These are phyloP conservation scores for Lophiotrema nucula DNA, from an alignment of 495 filamentous ascomycete genomes.

Conservation along the genomic window DNA sequence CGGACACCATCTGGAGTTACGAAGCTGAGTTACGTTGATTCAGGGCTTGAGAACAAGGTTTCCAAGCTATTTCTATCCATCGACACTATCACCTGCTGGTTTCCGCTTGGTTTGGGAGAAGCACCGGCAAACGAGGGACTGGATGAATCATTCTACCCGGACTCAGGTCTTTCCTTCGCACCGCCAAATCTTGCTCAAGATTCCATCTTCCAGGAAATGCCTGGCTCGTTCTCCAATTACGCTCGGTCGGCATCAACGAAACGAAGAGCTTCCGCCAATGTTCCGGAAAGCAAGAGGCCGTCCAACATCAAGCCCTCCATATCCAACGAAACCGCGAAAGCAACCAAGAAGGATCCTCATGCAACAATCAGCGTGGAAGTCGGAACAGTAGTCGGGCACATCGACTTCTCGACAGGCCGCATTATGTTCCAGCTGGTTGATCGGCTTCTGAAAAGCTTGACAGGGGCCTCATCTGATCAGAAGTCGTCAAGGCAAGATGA, in stretches of 20 bases:
- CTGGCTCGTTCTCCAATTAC: conserved; percentile 44
- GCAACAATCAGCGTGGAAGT: conserved; percentile 24
- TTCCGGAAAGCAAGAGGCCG: conserved; percentile 1
- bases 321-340: not conserved
- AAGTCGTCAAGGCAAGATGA: conserved; percentile 2
- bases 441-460: conserved; percentile 8
- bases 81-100: conserved; percentile 25
- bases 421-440: conserved; percentile 33
- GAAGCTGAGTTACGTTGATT: not conserved
- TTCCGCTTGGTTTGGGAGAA: conserved; percentile 24
- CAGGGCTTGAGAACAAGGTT: conserved; percentile 2
- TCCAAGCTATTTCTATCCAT: conserved; percentile 28
- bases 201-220: conserved; percentile 37
- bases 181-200: conserved; percentile 26
- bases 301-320: not conserved
- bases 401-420: conserved; percentile 32
- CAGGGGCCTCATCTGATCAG: not conserved
- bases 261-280: conserved; percentile 11
- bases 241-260: conserved; percentile 30
- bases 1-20: not conserved
- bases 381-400: conserved; percentile 24
- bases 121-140: not conserved
- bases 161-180: conserved; percentile 10
- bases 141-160: not conserved
- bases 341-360: not conserved